Percentiles rank a stretch among this genome's conserved stretches.
These are phyloP conservation scores for Neocatenulostroma microsporum DNA, from an alignment of 2,329 filamentous ascomycete species.

Conservation along the genomic window DNA sequence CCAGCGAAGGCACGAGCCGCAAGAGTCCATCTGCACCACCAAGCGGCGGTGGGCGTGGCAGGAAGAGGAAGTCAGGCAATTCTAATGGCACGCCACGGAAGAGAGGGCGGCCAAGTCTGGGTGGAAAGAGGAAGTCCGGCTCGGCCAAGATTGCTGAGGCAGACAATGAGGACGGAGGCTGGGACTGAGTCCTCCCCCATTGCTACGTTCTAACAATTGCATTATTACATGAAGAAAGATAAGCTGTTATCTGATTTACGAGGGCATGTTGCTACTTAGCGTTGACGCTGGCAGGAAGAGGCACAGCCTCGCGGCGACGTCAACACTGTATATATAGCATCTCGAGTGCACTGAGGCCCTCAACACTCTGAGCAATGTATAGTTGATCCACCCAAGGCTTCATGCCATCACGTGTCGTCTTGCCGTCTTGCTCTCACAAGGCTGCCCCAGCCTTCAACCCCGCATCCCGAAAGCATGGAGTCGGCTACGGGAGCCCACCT, in stretches of 20 bases:
- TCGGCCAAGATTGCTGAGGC: conserved; percentile 13
- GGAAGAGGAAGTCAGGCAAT: conserved; percentile 39
- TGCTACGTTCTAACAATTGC: too few relatives aligned
- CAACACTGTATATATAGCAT: background rate
- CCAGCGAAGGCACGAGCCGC: conserved; percentile 26
- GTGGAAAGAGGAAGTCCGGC: conserved; percentile 6
- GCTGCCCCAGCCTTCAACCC: too few relatives aligned
- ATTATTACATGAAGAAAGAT: too few relatives aligned
- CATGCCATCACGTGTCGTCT: too few relatives aligned
- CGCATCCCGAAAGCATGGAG: background rate
- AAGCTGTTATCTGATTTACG: too few relatives aligned
- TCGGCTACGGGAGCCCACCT: conserved; percentile 1
- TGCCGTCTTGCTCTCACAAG: too few relatives aligned
- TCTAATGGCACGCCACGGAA: conserved; percentile 23
- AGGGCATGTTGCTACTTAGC: background rate
- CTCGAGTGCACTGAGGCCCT: too few relatives aligned
- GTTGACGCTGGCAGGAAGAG: conserved; percentile 1
- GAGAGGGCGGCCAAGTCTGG: conserved; percentile 18
- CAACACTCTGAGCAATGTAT: too few relatives aligned
- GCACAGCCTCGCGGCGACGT: background rate
- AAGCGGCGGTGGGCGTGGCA: conserved; percentile 31
- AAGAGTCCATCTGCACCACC: conserved; percentile 25
- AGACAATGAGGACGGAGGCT: conserved; percentile 20
- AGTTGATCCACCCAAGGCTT: too few relatives aligned
- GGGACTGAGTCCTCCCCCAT: conserved; percentile 11